Conservation (phyloP, 306 rosid species). For the Malus orientalis region DNA sequence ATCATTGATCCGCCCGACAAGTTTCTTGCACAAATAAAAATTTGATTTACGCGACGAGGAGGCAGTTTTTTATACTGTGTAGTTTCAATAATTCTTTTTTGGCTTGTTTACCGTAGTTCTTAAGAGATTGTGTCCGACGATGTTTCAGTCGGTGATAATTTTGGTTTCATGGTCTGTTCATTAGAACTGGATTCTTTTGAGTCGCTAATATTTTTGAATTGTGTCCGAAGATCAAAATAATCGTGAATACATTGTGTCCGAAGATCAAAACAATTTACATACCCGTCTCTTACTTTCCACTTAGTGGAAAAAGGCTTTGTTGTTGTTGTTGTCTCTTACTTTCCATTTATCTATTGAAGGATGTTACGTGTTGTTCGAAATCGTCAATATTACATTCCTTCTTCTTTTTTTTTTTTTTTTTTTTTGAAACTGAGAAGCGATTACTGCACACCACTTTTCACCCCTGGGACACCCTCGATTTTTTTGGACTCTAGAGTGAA, state of each 20-base stretch:
- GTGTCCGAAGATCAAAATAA: not conserved
- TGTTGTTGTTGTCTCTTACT: not conserved
- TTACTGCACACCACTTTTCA: not conserved
- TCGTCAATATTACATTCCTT: too few relatives aligned
- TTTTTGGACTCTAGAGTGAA: too few relatives aligned
- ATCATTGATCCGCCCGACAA: constrained; percentile 21
- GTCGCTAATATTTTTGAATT: not conserved
- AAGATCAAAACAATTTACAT: not conserved
- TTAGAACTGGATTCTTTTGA: not conserved
- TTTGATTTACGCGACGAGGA: not conserved
- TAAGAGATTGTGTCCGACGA: not conserved
- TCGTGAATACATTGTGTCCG: not conserved
- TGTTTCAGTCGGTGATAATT: not conserved
- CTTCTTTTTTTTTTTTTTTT: too few relatives aligned
- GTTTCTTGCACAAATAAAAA: constrained; percentile 10
- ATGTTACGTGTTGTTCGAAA: not conserved
- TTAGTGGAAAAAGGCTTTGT: too few relatives aligned
- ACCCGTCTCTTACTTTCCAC: not conserved
- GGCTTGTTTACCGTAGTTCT: not conserved
- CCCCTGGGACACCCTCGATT: not conserved
- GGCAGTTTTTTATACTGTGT: not conserved
- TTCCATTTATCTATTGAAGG: not conserved
- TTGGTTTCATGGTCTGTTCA: not conserved
- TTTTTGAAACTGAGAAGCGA: too few relatives aligned
- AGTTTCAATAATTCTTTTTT: not conserved